Conservation (phyloP, 2,329 filamentous ascomycete genomes). For the Epichloe uncinata region DNA sequence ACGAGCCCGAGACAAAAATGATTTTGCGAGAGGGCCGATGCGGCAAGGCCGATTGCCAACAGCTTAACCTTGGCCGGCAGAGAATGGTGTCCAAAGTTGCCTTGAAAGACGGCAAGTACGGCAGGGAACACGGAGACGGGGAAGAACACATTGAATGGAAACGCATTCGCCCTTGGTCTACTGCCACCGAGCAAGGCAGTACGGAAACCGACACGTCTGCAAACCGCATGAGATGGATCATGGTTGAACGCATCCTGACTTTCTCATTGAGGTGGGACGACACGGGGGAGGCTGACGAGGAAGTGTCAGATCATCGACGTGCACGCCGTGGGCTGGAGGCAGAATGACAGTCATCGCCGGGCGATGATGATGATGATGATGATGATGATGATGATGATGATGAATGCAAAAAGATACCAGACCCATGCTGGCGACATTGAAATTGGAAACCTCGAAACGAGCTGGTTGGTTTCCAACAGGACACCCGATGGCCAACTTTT, state of each 20-base stretch:
- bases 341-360: not conserved
- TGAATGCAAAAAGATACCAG: not conserved
- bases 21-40: slow-evolving; percentile 23
- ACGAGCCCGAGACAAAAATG: slow-evolving; percentile 20
- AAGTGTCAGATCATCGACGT: slow-evolving; percentile 7
- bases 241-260: slow-evolving; percentile 24
- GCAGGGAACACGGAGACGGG: slow-evolving; percentile 10
- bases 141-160: slow-evolving; percentile 15
- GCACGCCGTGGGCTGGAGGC: not conserved
- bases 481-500: too few species aligned
- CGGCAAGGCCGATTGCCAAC: slow-evolving; percentile 20
- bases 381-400: too few species aligned
- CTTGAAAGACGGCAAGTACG: slow-evolving; percentile 23
- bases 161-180: slow-evolving; percentile 20
- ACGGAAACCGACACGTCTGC: slow-evolving; percentile 15
- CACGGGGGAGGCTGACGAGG: slow-evolving; percentile 16
- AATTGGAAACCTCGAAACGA: too few species aligned
- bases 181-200: slow-evolving; percentile 13
- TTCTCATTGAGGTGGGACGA: slow-evolving; percentile 24
- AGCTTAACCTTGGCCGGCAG: slow-evolving; percentile 21
- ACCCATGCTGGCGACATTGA: not conserved
- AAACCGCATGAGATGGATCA: slow-evolving; percentile 24
- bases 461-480: too few species aligned
- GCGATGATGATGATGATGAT: not conserved
- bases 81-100: slow-evolving; percentile 25